Evolutionary conservation across 2,329 filamentous ascomycete species (phyloP).

Genomic region (Aspergillus sp.): DNA sequence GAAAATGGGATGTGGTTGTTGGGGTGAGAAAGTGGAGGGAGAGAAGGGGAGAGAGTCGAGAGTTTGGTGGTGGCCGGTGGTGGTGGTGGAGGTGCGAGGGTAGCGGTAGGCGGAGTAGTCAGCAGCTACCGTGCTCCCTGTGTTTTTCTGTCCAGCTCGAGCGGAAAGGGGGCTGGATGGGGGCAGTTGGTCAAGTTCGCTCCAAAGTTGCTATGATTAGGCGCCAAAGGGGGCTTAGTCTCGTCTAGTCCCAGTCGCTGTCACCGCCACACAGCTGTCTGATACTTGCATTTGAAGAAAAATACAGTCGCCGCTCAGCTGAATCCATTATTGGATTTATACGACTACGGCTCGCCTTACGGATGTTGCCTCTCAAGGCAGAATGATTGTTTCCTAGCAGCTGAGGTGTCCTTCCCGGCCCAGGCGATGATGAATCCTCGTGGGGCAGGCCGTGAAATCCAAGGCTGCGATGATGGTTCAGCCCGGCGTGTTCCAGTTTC

Average conservation of each 20-base stretch:
- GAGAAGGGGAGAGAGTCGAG: slow-evolving; percentile 19
- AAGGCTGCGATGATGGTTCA: slow-evolving; percentile 19
- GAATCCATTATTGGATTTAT: neutral
- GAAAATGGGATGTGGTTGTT: slow-evolving; percentile 17
- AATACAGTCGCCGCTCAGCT: neutral
- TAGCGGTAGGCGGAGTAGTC: slow-evolving; percentile 8
- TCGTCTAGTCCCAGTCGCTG: slow-evolving; percentile 17
- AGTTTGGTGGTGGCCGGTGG: slow-evolving; percentile 8
- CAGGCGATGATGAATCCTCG: slow-evolving; percentile 22
- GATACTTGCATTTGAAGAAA: neutral
- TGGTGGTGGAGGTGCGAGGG: neutral
- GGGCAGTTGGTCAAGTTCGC: neutral
- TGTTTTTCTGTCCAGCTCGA: neutral
- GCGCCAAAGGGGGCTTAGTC: slow-evolving; percentile 16
- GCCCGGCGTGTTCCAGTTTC: slow-evolving; percentile 16
- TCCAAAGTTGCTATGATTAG: slow-evolving; percentile 15
- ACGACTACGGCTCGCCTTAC: neutral
- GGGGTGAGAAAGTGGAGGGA: slow-evolving; percentile 15
- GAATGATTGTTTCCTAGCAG: slow-evolving; percentile 12
- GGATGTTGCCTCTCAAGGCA: slow-evolving; percentile 16
- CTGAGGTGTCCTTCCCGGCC: slow-evolving; percentile 9
- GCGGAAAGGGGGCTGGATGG: slow-evolving; percentile 12
- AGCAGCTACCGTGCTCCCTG: neutral
- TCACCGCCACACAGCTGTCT: slow-evolving; percentile 16
- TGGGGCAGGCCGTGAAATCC: slow-evolving; percentile 21